A percentile compares a stretch with the other conserved stretches of the same genome.
Conservation (phyloP, 1,139 yeast species). For the Kurtzmaniella quercitrusa region DNA sequence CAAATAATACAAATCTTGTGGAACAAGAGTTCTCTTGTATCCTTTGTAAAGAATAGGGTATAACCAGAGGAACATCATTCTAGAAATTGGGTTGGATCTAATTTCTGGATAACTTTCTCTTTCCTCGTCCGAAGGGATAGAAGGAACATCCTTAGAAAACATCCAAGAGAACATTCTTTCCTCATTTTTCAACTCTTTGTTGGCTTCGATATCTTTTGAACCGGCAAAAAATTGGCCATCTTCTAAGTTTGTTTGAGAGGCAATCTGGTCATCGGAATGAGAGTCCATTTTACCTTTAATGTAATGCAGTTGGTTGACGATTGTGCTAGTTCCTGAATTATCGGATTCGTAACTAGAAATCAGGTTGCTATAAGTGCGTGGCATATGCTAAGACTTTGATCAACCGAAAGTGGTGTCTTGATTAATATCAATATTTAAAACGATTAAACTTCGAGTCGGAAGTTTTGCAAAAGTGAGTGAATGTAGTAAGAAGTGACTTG, state of each 20-base stretch:
- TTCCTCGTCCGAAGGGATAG: slow-evolving; percentile 32
- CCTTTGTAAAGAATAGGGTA: slow-evolving; percentile 39
- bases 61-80: slow-evolving; percentile 39
- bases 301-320: slow-evolving; percentile 3
- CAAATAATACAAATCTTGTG: slow-evolving; percentile 37
- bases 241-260: slow-evolving; percentile 7
- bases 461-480: not conserved
- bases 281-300: not conserved
- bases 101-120: slow-evolving; percentile 37
- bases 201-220: slow-evolving; percentile 7
- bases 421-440: not conserved
- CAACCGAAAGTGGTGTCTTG: not conserved
- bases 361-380: slow-evolving; percentile 1
- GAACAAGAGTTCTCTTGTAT: slow-evolving; percentile 38
- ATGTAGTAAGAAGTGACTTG: not conserved
- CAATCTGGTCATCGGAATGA: slow-evolving; percentile 4
- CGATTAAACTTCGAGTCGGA: not conserved
- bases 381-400: slow-evolving; percentile 1
- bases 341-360: slow-evolving; percentile 3
- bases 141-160: slow-evolving; percentile 34
- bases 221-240: not conserved
- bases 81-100: slow-evolving; percentile 18
- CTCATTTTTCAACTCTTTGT: slow-evolving; percentile 19
- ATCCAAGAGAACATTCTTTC: slow-evolving; percentile 29
- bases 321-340: slow-evolving; percentile 4